Conservation (phyloP, 148 eudicot species). For the Oxyria digyna region DNA sequence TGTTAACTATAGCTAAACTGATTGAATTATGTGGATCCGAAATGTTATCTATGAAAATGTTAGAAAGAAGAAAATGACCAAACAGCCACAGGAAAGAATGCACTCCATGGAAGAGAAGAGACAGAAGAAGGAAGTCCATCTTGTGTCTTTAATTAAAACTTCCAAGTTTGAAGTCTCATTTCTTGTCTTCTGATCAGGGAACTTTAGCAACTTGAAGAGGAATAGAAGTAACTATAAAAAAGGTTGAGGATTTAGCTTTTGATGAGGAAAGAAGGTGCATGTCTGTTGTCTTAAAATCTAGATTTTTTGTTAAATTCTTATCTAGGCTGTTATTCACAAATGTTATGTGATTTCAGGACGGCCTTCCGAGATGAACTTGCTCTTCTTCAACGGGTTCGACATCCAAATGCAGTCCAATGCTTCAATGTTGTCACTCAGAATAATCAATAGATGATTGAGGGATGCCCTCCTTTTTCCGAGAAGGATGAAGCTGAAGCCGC, state of each 20-base stretch:
- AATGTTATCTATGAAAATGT: background rate
- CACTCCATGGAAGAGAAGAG: too few relatives aligned
- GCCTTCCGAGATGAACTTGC: slow-evolving; percentile 86
- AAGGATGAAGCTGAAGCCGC: slow-evolving; percentile 51
- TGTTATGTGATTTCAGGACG: slow-evolving; percentile 29
- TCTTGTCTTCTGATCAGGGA: slow-evolving; percentile 16
- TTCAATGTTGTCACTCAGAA: slow-evolving; percentile 95
- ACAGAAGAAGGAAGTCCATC: too few relatives aligned
- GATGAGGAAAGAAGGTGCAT: slow-evolving; percentile 41
- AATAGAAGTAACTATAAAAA: slow-evolving; percentile 32
- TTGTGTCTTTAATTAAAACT: too few relatives aligned
- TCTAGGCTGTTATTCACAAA: slow-evolving; percentile 4
- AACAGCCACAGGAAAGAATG: too few relatives aligned
- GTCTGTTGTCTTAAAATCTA: background rate
- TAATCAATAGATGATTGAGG: slow-evolving; percentile 71
- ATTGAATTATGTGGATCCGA: background rate
- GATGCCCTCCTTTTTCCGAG: slow-evolving; percentile 57
- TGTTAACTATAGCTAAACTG: background rate
- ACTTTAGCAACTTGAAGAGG: slow-evolving; percentile 37
- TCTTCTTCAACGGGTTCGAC: slow-evolving; percentile 85
- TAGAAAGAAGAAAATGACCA: too few relatives aligned
- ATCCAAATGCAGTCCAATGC: slow-evolving; percentile 94
- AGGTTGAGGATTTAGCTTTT: slow-evolving; percentile 16
- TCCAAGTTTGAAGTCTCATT: too few relatives aligned
- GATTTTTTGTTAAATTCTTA: background rate